Percentiles rank a stretch among this genome's conserved stretches.
Evolutionary conservation across 2,329 filamentous ascomycete species (phyloP).

Genomic region (Raffaelea deltoideospora): DNA sequence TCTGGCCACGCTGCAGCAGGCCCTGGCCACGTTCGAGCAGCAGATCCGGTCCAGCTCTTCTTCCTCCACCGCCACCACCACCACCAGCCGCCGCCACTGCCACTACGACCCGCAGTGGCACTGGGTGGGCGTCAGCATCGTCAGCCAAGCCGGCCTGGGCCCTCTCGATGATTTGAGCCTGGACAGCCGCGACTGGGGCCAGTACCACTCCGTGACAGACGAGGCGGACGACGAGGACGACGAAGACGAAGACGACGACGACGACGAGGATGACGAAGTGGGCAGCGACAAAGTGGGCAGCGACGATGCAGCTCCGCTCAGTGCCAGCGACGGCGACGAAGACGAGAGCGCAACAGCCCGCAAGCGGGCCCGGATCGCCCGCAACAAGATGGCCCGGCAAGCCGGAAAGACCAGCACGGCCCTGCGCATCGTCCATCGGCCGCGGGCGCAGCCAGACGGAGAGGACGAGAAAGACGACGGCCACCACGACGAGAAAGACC

Average conservation of each 20-base stretch:
- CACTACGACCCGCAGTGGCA: conserved; percentile 32
- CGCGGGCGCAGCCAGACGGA: too few relatives aligned
- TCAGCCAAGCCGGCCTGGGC: conserved; percentile 22
- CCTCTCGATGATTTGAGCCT: conserved; percentile 18
- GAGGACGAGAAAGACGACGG: conserved; percentile 4
- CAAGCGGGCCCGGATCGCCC: too few relatives aligned
- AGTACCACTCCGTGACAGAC: conserved; percentile 26
- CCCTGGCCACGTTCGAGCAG: conserved; percentile 31
- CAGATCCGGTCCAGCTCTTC: too few relatives aligned
- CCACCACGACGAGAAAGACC: conserved; percentile 7
- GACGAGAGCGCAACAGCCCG: too few relatives aligned
- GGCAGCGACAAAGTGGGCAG: conserved; percentile 12
- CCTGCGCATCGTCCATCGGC: too few relatives aligned
- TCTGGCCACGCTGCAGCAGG: conserved; percentile 26
- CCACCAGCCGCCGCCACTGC: conserved; percentile 20
- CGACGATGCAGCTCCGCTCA: too few relatives aligned
- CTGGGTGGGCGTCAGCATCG: conserved; percentile 30
- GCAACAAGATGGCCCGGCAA: too few relatives aligned
- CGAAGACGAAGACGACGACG: conserved; percentile 18
- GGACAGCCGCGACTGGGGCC: conserved; percentile 34
- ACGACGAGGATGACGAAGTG: conserved; percentile 18
- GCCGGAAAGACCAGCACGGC: too few relatives aligned
- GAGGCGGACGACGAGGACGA: conserved; percentile 20
- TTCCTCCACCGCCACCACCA: too few relatives aligned
- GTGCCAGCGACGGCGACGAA: too few relatives aligned